phyloP scores from a whole-genome alignment of 208 protist species.

The Tritrichomonas musculus region DNA sequence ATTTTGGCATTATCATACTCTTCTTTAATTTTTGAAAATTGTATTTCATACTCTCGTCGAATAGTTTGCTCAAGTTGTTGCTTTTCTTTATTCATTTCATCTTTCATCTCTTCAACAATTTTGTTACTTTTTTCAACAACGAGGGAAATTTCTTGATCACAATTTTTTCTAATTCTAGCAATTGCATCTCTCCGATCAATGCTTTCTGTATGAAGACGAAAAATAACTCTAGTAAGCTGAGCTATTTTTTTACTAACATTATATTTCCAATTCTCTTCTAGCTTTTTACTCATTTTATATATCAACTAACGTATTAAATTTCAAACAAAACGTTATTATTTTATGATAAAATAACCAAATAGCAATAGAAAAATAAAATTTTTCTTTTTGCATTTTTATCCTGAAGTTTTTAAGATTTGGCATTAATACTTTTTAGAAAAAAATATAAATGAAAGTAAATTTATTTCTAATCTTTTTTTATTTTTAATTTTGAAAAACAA shows the following conservation, averaged over 20 bases:
- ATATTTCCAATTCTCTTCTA: not conserved
- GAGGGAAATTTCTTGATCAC: not conserved
- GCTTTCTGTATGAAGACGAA: not conserved
- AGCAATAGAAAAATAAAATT: too few species aligned
- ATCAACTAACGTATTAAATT: too few species aligned
- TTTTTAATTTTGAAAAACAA: too few species aligned
- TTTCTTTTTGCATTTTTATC: too few species aligned
- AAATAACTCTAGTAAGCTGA: not conserved
- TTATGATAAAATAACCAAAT: too few species aligned
- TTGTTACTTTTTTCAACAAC: not conserved
- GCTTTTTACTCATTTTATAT: not conserved
- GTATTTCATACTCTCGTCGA: not conserved
- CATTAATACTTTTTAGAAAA: too few species aligned
- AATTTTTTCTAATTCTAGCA: not conserved
- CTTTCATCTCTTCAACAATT: not conserved
- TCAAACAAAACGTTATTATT: too few species aligned
- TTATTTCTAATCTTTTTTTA: too few species aligned
- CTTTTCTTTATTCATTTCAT: not conserved
- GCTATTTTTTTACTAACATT: conserved; percentile 24
- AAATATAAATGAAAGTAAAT: too few species aligned
- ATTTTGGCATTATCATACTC: not conserved
- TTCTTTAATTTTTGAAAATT: not conserved
- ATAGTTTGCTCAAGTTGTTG: not conserved
- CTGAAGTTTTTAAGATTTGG: too few species aligned
- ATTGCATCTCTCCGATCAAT: not conserved